Percentiles rank a stretch among this genome's conserved stretches.
These are phyloP conservation scores for Cutaneotrichosporon arboriforme DNA, from an alignment of 1,284 basidiomycete genomes.

Conservation along the genomic window DNA sequence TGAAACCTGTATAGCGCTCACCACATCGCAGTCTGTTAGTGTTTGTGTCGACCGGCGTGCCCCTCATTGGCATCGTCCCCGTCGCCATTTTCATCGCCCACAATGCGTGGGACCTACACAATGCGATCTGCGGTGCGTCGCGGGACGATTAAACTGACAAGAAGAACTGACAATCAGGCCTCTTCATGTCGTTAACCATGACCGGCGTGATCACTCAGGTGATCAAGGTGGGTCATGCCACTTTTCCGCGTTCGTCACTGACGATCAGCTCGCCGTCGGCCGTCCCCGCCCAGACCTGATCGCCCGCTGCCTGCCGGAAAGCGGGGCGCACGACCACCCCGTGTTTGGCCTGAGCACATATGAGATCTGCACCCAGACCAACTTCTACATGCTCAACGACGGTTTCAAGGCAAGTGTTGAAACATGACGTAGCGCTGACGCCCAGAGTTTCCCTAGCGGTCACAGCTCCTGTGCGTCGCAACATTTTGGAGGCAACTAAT, in stretches of 20 bases:
- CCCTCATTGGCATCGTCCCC: slow-evolving; percentile 61
- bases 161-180: slow-evolving; percentile 55
- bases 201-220: slow-evolving; percentile 79
- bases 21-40: slow-evolving; percentile 56
- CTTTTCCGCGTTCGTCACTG: neutral
- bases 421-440: neutral
- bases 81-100: slow-evolving; percentile 67
- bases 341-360: slow-evolving; percentile 67
- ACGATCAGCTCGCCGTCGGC: slow-evolving; percentile 56
- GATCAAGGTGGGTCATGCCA: slow-evolving; percentile 59
- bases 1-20: slow-evolving; percentile 29
- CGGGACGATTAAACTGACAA: too few relatives aligned
- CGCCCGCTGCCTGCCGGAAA: slow-evolving; percentile 69
- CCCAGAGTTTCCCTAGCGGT: slow-evolving; percentile 78
- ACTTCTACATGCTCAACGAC: slow-evolving; percentile 60
- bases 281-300: slow-evolving; percentile 81
- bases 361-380: slow-evolving; percentile 70
- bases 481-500: neutral
- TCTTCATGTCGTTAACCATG: slow-evolving; percentile 63
- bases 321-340: slow-evolving; percentile 60
- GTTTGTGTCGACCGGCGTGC: slow-evolving; percentile 63
- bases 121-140: slow-evolving; percentile 60
- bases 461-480: slow-evolving; percentile 53
- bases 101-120: slow-evolving; percentile 84
- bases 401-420: slow-evolving; percentile 62